phyloP scores from a whole-genome alignment of 441 rosid species.

The Pelargonium cotyledonis region DNA sequence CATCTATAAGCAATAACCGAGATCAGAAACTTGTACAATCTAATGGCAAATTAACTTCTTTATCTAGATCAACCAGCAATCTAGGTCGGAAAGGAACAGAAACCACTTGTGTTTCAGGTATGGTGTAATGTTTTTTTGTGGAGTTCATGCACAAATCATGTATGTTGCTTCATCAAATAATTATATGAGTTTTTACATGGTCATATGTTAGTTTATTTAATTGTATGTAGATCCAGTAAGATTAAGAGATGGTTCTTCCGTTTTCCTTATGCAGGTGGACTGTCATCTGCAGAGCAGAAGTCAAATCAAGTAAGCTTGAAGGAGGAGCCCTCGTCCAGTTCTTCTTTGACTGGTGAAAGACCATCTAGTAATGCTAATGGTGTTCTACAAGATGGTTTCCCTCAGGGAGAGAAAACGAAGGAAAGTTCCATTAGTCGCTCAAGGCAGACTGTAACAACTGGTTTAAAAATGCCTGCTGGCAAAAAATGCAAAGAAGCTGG shows the following conservation, averaged over 20 bases:
- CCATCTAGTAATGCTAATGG: constrained; percentile 35
- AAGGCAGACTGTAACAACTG: constrained; percentile 34
- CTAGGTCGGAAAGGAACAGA: constrained; percentile 49
- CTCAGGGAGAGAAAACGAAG: constrained; percentile 48
- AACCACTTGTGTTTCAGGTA: constrained; percentile 47
- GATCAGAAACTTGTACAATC: constrained; percentile 48
- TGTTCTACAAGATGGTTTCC: constrained; percentile 44
- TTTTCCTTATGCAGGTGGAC: constrained; percentile 38
- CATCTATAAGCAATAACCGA: constrained; percentile 40
- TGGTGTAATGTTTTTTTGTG: constrained; percentile 22
- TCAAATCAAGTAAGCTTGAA: constrained; percentile 40
- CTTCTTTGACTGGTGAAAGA: constrained; percentile 48
- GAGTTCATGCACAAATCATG: constrained; percentile 12
- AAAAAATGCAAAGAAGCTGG: constrained; percentile 52
- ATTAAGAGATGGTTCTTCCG: constrained; percentile 17
- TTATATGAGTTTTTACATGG: constrained; percentile 6
- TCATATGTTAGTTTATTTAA: constrained; percentile 9
- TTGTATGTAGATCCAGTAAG: constrained; percentile 10
- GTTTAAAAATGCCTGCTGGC: constrained; percentile 38
- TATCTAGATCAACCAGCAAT: constrained; percentile 47
- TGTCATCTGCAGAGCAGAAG: constrained; percentile 45
- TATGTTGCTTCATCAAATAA: constrained; percentile 6
- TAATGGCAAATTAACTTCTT: constrained; percentile 53
- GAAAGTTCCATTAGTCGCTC: constrained; percentile 41
- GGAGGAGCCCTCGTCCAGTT: constrained; percentile 59